A percentile compares a stretch with the other conserved stretches of the same genome.
phyloP scores from a whole-genome alignment of 345 rosid genomes.

The Hevea brasiliensis region DNA sequence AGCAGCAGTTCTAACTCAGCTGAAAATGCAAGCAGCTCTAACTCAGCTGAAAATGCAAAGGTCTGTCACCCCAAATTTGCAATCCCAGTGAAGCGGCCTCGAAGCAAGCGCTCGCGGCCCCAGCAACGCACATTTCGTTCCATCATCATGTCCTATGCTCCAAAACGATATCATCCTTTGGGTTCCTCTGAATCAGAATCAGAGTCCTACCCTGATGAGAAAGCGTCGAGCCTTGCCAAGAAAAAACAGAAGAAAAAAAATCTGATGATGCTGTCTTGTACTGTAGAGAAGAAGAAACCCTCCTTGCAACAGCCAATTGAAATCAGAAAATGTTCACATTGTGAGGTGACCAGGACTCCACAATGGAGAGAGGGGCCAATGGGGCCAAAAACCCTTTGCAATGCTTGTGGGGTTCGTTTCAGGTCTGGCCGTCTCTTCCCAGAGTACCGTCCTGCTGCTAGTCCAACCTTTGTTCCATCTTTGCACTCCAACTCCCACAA shows the following conservation, averaged over 20 bases:
- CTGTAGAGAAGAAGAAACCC: constrained; percentile 27
- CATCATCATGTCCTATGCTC: neutral
- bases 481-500: constrained; percentile 78
- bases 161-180: constrained; percentile 2
- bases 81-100: constrained; percentile 56
- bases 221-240: constrained; percentile 10
- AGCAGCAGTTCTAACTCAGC: constrained; percentile 53
- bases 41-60: constrained; percentile 42
- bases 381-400: constrained; percentile 94
- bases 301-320: constrained; percentile 20
- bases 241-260: constrained; percentile 32
- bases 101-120: constrained; percentile 69
- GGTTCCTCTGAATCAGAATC: constrained; percentile 19
- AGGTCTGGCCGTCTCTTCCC: constrained; percentile 87
- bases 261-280: constrained; percentile 29
- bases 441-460: constrained; percentile 90
- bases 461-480: constrained; percentile 69
- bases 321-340: constrained; percentile 64
- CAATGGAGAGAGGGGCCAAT: constrained; percentile 96
- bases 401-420: constrained; percentile 89
- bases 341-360: constrained; percentile 75
- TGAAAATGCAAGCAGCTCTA: constrained; percentile 51
- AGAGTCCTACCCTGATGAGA: constrained; percentile 7
- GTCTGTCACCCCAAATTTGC: constrained; percentile 27
- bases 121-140: constrained; percentile 12